Conservation (phyloP, 768 basidiomycete genomes). For the Vararia minispora region DNA sequence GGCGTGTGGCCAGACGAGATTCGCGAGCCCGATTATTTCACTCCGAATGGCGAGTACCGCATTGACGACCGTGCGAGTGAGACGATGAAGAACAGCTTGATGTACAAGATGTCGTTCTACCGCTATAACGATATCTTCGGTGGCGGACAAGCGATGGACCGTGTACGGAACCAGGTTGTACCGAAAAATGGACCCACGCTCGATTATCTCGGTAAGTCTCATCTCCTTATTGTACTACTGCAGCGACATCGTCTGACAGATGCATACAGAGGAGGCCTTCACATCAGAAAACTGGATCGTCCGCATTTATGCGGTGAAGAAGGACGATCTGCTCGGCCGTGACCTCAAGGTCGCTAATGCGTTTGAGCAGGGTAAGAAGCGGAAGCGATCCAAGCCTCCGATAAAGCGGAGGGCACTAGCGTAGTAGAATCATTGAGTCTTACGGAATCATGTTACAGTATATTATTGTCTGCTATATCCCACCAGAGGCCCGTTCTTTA, state of each 20-base stretch:
- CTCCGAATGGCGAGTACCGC: constrained; percentile 82
- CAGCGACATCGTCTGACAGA: constrained; percentile 1
- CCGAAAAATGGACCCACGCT: constrained; percentile 70
- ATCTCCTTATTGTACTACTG: neutral
- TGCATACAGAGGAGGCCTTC: constrained; percentile 79
- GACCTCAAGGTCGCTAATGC: constrained; percentile 82
- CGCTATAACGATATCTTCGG: constrained; percentile 90
- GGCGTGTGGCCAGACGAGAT: constrained; percentile 99
- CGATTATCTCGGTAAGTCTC: constrained; percentile 70
- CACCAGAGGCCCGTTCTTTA: too few species aligned
- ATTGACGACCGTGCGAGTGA: constrained; percentile 77
- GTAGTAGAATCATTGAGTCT: too few species aligned
- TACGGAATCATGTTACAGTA: too few species aligned
- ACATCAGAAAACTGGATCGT: constrained; percentile 99
- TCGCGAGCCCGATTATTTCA: constrained; percentile 92
- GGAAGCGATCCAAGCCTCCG: constrained; percentile 68
- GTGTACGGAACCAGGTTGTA: constrained; percentile 81
- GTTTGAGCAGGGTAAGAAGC: constrained; percentile 81
- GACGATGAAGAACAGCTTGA: constrained; percentile 90
- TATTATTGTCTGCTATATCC: too few species aligned
- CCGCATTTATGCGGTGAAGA: constrained; percentile 91
- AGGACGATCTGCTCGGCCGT: constrained; percentile 84
- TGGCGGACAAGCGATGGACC: constrained; percentile 59
- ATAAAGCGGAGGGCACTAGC: constrained; percentile 41
- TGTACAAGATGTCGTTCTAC: constrained; percentile 99